phyloP scores from a whole-genome alignment of 164 flowering plant species.

The Kingdonia uniflora region DNA sequence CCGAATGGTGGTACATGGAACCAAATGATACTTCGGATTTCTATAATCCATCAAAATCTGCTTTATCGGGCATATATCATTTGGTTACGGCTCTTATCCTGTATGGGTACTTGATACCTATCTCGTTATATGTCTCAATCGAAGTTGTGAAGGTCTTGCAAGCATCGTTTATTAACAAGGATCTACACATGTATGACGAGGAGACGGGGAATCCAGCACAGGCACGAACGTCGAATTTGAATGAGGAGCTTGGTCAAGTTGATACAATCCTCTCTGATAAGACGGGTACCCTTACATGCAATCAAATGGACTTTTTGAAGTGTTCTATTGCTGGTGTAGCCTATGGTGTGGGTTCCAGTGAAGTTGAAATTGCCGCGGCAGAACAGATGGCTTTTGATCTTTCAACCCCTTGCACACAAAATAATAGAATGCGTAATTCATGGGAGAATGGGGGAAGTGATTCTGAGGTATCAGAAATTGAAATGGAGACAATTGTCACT shows the following conservation, averaged over 20 bases:
- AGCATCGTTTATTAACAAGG: constrained; percentile 65
- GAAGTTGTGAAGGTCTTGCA: constrained; percentile 83
- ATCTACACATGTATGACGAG: constrained; percentile 66
- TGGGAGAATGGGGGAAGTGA: constrained; percentile 29
- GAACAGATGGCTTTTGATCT: constrained; percentile 22
- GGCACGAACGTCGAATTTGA: constrained; percentile 79
- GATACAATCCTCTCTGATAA: constrained; percentile 82
- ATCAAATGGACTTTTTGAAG: constrained; percentile 82
- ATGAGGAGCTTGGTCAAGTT: constrained; percentile 89
- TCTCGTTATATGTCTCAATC: constrained; percentile 73
- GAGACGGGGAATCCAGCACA: constrained; percentile 64
- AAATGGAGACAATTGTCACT: constrained; percentile 50
- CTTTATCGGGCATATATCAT: constrained; percentile 51
- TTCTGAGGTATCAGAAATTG: constrained; percentile 41
- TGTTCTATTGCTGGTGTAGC: constrained; percentile 71
- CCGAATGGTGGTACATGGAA: constrained; percentile 67
- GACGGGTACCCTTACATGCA: constrained; percentile 86
- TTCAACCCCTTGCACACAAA: constrained; percentile 7
- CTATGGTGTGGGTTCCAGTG: constrained; percentile 63
- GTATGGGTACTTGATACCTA: constrained; percentile 69
- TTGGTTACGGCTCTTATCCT: constrained; percentile 67
- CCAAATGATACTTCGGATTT: constrained; percentile 45
- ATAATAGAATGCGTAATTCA: constrained; percentile 4
- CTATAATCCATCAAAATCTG: constrained; percentile 42
- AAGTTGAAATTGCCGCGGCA: constrained; percentile 67